Evolutionary conservation across 2,329 filamentous ascomycete species (phyloP), one percentile per base, ranked within the genome.

Genomic region (Fusarium brevicatenulatum): DNA sequence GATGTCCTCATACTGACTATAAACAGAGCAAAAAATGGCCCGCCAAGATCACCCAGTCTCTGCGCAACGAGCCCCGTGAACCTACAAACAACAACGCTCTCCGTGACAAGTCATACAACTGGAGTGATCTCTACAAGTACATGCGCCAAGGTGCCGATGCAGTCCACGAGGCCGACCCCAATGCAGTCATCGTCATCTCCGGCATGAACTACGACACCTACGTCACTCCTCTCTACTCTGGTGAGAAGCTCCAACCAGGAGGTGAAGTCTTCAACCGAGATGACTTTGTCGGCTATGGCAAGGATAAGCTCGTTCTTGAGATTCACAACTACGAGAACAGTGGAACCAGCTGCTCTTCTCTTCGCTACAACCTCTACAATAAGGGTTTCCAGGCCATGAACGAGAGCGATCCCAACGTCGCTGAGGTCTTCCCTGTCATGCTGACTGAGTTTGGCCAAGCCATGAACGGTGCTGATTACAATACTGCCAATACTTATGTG

Each of bases 291-390:
- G 84, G 83, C 2, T 88, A 86, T 77, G 80, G 80, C 4, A 55
- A 72, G 3, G 79, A 89, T 74, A 90, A 90, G 80, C 82, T 90
- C 0, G 88, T 89, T 12, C 83, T 90, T 5, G 89, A 91, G 78
- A 81, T 91, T 15, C 89, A 91, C 83, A 90, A 89, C 80, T 91
- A 91, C 78, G 82, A 88, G 67, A 88, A 84, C 71, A 76, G 78
- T n/a, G 84, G 85, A 7, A 82, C 78, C 1, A 84, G 81, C 74
- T 91, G 89, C 78, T 76, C 78, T 13, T 80, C 80, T 13, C 82
- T 90, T 18, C 79, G 83, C 68, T 78, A 80, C 55, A 84, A 84
- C 23, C 80, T 90, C 10, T 84, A 85, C 78, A 82, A 81, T 58
- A 83, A 85, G 65, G 89, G 88, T 0, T 91, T 89, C 81, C 82